Conservation (phyloP, 2,329 filamentous ascomycete species). For the Nannizzia gypsea region DNA sequence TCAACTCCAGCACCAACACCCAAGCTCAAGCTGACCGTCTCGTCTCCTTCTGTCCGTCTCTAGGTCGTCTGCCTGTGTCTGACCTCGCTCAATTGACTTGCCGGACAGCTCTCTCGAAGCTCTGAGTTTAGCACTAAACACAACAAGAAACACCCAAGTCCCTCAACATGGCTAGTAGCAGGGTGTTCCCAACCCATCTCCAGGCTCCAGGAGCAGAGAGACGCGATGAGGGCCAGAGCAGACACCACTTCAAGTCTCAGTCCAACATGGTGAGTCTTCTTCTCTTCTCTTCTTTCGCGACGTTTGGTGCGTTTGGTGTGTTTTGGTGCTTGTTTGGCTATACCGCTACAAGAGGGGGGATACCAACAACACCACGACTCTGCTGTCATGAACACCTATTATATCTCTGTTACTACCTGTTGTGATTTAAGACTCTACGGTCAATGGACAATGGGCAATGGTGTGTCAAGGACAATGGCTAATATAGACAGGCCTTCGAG, state of each 20-base stretch:
- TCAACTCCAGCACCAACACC: not conserved
- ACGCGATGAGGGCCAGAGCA: constrained; percentile 26
- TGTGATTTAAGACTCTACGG: too few species aligned
- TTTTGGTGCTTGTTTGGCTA: too few species aligned
- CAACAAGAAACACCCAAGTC: not conserved
- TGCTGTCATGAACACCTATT: too few species aligned
- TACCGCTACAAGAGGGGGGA: too few species aligned
- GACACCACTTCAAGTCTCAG: constrained; percentile 44
- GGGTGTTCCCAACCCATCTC: constrained; percentile 72
- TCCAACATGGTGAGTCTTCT: constrained; percentile 41
- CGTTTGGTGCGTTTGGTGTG: not conserved
- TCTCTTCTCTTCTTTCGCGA: not conserved
- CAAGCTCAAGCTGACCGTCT: not conserved
- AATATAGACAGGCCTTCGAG: constrained; percentile 70
- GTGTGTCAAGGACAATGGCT: not conserved
- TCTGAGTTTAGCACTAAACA: not conserved
- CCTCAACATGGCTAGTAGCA: constrained; percentile 53
- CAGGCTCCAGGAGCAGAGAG: constrained; percentile 40
- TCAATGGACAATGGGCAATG: too few species aligned
- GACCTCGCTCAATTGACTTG: not conserved
- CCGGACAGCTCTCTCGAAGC: not conserved
- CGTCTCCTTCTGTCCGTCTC: not conserved
- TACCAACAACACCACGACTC: too few species aligned
- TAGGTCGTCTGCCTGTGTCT: not conserved
- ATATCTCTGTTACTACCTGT: too few species aligned